These are phyloP conservation scores for Aspergillus mulundensis DNA, from an alignment of 495 filamentous ascomycete genomes.

Conservation along the genomic window DNA sequence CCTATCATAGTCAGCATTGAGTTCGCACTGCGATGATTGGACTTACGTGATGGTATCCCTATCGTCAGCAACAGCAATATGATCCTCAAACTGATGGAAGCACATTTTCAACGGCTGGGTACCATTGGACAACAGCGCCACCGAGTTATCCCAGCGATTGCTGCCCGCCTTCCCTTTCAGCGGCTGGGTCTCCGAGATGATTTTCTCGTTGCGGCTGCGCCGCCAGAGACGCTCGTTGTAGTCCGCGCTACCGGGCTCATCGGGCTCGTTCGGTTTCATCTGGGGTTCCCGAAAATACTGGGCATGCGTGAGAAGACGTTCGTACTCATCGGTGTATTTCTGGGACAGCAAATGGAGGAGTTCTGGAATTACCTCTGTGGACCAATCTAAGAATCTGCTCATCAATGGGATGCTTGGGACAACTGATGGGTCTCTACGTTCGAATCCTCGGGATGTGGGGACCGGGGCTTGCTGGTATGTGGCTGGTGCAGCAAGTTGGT, in stretches of 20 bases:
- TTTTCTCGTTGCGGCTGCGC: constrained; percentile 85
- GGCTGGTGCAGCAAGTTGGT: constrained; percentile 60
- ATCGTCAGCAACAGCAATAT: constrained; percentile 91
- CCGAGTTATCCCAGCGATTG: constrained; percentile 75
- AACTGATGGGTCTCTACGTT: constrained; percentile 52
- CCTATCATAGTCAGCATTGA: constrained; percentile 38
- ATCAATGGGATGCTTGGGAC: constrained; percentile 64
- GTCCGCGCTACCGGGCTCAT: constrained; percentile 94
- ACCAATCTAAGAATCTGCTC: constrained; percentile 90
- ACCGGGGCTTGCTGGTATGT: constrained; percentile 72
- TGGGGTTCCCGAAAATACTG: constrained; percentile 97
- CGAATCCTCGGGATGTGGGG: constrained; percentile 70
- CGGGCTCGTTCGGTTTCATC: constrained; percentile 93
- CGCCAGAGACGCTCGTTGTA: constrained; percentile 96
- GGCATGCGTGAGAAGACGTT: constrained; percentile 30
- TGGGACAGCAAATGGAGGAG: constrained; percentile 18
- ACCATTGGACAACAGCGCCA: constrained; percentile 76
- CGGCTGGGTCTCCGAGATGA: constrained; percentile 85
- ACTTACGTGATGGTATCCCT: constrained; percentile 73
- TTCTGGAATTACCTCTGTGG: constrained; percentile 63
- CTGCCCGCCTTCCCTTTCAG: constrained; percentile 82
- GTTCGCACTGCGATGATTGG: neutral
- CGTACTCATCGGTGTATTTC: constrained; percentile 11
- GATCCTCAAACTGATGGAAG: constrained; percentile 97
- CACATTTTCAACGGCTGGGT: constrained; percentile 87